Evolutionary conservation across 1,139 yeast genomes (phyloP).

Genomic region (Yamadazyma diospyri): DNA sequence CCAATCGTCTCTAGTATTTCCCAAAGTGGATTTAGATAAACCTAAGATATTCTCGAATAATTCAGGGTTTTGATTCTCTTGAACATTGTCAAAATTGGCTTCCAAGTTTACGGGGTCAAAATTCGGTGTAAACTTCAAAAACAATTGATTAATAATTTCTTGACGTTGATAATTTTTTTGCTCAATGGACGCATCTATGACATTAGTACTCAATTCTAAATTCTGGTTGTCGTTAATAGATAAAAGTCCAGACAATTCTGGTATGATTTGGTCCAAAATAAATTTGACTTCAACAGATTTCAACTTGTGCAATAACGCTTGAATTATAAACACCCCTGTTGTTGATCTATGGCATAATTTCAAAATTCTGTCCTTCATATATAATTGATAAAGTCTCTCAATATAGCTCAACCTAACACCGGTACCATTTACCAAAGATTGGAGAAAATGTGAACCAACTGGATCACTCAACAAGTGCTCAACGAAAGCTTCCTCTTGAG

Average conservation of each 20-base stretch:
- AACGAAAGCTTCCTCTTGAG: constrained; percentile 75
- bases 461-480: constrained; percentile 83
- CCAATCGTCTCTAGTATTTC: constrained; percentile 84
- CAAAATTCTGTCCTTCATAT: constrained; percentile 70
- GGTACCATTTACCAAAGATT: constrained; percentile 58
- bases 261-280: constrained; percentile 67
- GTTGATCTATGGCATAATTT: constrained; percentile 75
- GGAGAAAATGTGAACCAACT: constrained; percentile 88
- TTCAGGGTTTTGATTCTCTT: constrained; percentile 30
- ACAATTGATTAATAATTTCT: constrained; percentile 60
- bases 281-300: constrained; percentile 56
- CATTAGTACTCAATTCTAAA: constrained; percentile 64
- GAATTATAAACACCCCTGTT: constrained; percentile 81
- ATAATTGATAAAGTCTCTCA: constrained; percentile 64
- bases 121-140: constrained; percentile 56
- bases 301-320: constrained; percentile 59
- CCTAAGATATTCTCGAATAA: constrained; percentile 60
- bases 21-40: constrained; percentile 67
- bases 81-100: constrained; percentile 23
- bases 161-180: constrained; percentile 60
- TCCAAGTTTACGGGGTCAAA: constrained; percentile 26
- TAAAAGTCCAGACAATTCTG: constrained; percentile 59
- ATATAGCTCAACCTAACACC: constrained; percentile 66
- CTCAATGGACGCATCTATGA: constrained; percentile 64
- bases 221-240: constrained; percentile 52